A percentile compares a stretch with the other conserved stretches of the same genome.
Conservation (phyloP, 495 filamentous ascomycete genomes). For the Cryomyces antarcticus region DNA sequence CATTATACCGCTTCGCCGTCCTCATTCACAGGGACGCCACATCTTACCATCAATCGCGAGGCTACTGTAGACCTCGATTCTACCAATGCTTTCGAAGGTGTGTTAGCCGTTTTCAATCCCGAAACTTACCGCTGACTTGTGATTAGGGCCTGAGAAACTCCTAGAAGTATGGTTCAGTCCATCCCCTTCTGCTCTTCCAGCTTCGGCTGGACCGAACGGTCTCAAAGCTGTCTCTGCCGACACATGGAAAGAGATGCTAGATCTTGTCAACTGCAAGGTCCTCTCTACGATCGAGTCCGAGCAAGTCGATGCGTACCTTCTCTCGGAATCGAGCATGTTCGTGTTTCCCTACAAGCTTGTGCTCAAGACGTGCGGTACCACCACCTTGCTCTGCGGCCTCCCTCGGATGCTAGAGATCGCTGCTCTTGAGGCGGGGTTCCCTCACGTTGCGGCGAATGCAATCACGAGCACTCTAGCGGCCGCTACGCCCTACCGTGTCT, state of each 20-base stretch:
- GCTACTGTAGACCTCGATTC: conserved; percentile 88
- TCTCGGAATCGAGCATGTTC: conserved; percentile 99
- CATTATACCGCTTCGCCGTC: conserved; percentile 66
- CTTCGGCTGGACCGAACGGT: conserved; percentile 46
- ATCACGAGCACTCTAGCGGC: conserved; percentile 39
- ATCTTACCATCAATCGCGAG: conserved; percentile 92
- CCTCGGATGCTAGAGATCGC: conserved; percentile 83
- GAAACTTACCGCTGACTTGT: conserved; percentile 1
- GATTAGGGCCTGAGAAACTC: conserved; percentile 77
- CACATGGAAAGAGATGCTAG: conserved; percentile 91
- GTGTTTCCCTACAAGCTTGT: conserved; percentile 98
- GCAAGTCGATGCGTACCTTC: conserved; percentile 86
- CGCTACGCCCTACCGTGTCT: conserved; percentile 82
- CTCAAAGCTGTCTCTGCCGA: conserved; percentile 70
- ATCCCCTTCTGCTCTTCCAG: conserved; percentile 50
- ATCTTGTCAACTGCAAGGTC: conserved; percentile 95
- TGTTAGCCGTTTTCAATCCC: conserved; percentile 3
- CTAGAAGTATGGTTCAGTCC: conserved; percentile 97
- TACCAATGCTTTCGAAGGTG: conserved; percentile 90
- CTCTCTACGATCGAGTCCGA: conserved; percentile 89
- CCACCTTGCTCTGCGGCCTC: conserved; percentile 75
- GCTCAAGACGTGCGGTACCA: conserved; percentile 96
- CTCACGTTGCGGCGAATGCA: conserved; percentile 32
- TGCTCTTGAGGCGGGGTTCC: conserved; percentile 68
- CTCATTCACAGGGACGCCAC: conserved; percentile 53